Conservation (phyloP, 345 rosid species). For the Ceriops decandra region DNA sequence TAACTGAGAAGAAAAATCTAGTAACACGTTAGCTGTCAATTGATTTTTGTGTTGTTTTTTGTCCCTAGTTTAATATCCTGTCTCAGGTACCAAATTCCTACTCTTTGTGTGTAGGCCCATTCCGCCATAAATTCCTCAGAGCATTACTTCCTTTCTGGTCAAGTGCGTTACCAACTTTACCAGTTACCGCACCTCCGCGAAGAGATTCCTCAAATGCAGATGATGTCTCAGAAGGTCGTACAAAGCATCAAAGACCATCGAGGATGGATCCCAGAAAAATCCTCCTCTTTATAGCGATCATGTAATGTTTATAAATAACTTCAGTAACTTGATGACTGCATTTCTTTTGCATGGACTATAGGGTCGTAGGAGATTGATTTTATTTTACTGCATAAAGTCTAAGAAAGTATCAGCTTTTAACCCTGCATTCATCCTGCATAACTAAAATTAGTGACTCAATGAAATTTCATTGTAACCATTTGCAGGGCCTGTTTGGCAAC, state of each 20-base stretch:
- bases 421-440: too few relatives aligned
- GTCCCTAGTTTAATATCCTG: not conserved
- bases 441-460: not conserved
- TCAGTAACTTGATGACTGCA: too few relatives aligned
- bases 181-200: conserved; percentile 92
- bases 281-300: conserved; percentile 84
- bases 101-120: conserved; percentile 54
- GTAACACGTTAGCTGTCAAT: not conserved
- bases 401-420: too few relatives aligned
- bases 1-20: too few relatives aligned
- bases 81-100: conserved; percentile 6
- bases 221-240: conserved; percentile 62
- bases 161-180: conserved; percentile 89
- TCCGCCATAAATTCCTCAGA: conserved; percentile 82
- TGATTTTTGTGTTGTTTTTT: not conserved
- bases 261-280: conserved; percentile 87
- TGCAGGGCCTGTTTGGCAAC: conserved; percentile 99
- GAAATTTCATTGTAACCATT: not conserved
- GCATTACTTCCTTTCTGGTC: conserved; percentile 98
- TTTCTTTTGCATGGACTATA: too few relatives aligned
- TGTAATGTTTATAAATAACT: conserved; percentile 40
- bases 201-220: conserved; percentile 64
- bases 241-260: conserved; percentile 61
- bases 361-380: too few relatives aligned
- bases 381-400: too few relatives aligned